Base-by-base conservation (phyloP, 805 yeast genomes). In the Myxozyma udenii region DNA sequence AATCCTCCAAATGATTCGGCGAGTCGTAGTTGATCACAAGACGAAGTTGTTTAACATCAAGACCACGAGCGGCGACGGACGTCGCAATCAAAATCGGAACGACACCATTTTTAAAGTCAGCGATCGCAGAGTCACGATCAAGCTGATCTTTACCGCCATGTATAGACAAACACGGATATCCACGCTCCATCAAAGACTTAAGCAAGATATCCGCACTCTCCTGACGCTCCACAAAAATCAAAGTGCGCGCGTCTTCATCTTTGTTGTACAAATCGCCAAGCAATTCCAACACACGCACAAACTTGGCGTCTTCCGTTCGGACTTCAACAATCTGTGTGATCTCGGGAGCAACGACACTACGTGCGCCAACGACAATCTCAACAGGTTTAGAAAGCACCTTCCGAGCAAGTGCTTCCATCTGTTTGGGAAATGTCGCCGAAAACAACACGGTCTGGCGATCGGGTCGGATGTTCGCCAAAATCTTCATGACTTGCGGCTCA, bases 111-210 rank as follows among this genome's bases (percentile, higher is more conserved):
- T 78, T 77, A 67, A 91, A 93, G 45, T 81, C 87, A 12, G 76
- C 72, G 36, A 93, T 78, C 1, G 90, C 87, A 21, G 77, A 70
- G 41, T 84, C 85, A 48, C 98, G 74, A 64, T 91, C 97, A 28
- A 77, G 71, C 62, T 90, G 95, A 42, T 87, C 90, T 62, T 87
- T 85, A 1, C 96, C 98, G 0, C 98, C 98, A 68, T 93, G 98
- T 4, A 93, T 78, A 0, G 90, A 76, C 53, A 80, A 72, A 33
- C 90, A 77, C 0, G 78, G 72, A 60, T 80, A 78, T 0, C 87
- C 80, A 46, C 78, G 67, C 2, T 73, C 67, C 36, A 76, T 60
- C 36, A 88, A 70, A 46, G 75, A 76, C 21, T 77, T 76, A 35
- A 80, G 74, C 41, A 93, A 65, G 11, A 74, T 68, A 67, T 93